Conservation (phyloP, 164 flowering plant species). For the Saururus chinensis region DNA sequence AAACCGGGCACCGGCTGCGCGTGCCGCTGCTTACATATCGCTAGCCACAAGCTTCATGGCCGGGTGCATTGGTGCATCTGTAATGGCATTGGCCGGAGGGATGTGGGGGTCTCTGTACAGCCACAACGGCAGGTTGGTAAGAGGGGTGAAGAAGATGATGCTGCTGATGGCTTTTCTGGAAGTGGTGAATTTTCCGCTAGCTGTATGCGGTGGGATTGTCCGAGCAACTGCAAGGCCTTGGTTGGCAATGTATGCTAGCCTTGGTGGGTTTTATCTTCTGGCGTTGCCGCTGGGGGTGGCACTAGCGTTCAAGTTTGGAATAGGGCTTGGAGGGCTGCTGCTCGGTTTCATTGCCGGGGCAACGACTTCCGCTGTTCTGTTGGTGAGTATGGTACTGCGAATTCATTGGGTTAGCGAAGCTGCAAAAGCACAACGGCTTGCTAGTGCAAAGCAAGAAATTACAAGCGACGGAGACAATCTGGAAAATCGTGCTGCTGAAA, state of each 20-base stretch:
- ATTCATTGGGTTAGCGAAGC: conserved; percentile 72
- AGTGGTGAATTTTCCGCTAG: conserved; percentile 68
- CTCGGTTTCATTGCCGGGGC: conserved; percentile 61
- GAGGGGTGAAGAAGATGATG: conserved; percentile 64
- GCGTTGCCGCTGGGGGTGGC: conserved; percentile 62
- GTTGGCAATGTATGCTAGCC: conserved; percentile 56
- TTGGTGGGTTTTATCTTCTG: conserved; percentile 68
- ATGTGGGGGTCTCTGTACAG: conserved; percentile 69
- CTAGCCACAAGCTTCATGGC: conserved; percentile 18
- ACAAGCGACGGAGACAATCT: not conserved
- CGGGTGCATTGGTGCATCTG: conserved; percentile 44
- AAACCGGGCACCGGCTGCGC: conserved; percentile 31
- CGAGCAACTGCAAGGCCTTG: conserved; percentile 79
- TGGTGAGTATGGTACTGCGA: conserved; percentile 43
- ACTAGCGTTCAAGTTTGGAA: conserved; percentile 45
- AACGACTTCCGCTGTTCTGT: conserved; percentile 30
- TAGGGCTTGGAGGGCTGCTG: conserved; percentile 57
- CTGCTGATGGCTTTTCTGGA: conserved; percentile 61
- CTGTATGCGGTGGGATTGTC: conserved; percentile 70
- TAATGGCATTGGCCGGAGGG: conserved; percentile 50
- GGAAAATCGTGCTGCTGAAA: not conserved
- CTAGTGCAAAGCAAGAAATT: conserved; percentile 8
- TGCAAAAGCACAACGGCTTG: conserved; percentile 48
- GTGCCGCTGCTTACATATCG: conserved; percentile 40
- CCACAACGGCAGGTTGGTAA: conserved; percentile 37